Evolutionary conservation across 139 green algal genomes (phyloP).

Genomic region (Dunaliella sp.): DNA sequence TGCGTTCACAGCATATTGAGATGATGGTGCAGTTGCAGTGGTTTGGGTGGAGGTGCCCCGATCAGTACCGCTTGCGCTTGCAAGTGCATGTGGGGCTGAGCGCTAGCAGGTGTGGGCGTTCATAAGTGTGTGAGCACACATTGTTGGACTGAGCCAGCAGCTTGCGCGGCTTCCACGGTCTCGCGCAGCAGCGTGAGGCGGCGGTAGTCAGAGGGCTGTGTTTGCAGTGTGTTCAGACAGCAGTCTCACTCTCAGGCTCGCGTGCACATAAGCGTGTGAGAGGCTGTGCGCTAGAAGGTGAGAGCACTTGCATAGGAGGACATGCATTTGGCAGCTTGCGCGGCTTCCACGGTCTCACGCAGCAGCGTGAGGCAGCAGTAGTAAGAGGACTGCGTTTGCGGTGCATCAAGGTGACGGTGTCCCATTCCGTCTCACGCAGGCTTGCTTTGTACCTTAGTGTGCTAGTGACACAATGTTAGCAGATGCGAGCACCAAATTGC

Average conservation of each 20-base stretch:
- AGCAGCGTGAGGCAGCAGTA: slow-evolving; percentile 11
- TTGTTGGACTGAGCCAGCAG: neutral
- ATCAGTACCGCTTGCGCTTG: neutral
- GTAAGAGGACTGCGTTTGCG: slow-evolving; percentile 7
- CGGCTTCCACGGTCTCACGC: slow-evolving; percentile 23
- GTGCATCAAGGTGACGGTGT: slow-evolving; percentile 17
- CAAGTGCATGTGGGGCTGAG: no score
- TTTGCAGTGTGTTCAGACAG: neutral
- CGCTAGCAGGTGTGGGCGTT: no score
- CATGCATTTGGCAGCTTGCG: slow-evolving; percentile 23
- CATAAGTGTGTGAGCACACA: slow-evolving; percentile 19
- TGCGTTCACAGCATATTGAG: slow-evolving; percentile 21
- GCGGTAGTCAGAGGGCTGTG: neutral
- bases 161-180: slow-evolving; percentile 17
- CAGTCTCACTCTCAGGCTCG: neutral
- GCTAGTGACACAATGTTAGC: no score
- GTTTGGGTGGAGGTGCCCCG: neutral
- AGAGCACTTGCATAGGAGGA: slow-evolving; percentile 23
- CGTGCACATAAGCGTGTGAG: slow-evolving; percentile 9
- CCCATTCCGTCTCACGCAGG: no score
- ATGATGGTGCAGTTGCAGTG: neutral
- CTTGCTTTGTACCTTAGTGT: no score
- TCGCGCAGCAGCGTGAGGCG: slow-evolving; percentile 17
- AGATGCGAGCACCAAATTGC: neutral
- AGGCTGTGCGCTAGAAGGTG: no score